Evolutionary conservation across 139 green algal genomes (phyloP).

Genomic region (Volvox africanus): DNA sequence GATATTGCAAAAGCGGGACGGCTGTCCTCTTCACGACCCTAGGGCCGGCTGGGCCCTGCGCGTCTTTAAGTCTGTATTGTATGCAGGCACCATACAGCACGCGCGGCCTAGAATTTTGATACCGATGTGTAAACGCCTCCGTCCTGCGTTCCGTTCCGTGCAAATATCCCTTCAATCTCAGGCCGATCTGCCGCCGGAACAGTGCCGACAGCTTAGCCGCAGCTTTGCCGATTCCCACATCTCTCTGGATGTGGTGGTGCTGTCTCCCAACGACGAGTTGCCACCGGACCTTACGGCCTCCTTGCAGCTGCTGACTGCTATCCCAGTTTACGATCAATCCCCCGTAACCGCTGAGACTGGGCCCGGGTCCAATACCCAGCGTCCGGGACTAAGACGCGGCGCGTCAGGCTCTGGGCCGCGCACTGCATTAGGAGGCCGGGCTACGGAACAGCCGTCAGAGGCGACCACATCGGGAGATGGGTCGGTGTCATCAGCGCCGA

Average conservation of each 20-base stretch:
- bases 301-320: constrained; percentile 4
- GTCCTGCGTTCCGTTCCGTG: too few species aligned
- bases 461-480: neutral
- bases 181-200: neutral
- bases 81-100: too few species aligned
- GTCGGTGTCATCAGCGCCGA: neutral
- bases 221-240: neutral
- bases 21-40: too few species aligned
- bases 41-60: too few species aligned
- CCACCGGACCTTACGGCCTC: neutral
- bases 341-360: neutral
- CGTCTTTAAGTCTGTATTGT: too few species aligned
- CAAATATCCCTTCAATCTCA: neutral
- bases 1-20: too few species aligned
- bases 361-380: neutral
- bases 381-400: neutral
- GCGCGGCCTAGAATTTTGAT: too few species aligned
- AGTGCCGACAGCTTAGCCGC: constrained; percentile 38
- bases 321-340: neutral
- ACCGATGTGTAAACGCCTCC: too few species aligned
- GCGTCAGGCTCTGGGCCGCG: neutral
- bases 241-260: constrained; percentile 17
- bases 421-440: too few species aligned
- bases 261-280: neutral
- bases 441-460: neutral